These are phyloP conservation scores for Leishmania tarentolae DNA, from an alignment of 208 protist genomes.

Conservation along the genomic window DNA sequence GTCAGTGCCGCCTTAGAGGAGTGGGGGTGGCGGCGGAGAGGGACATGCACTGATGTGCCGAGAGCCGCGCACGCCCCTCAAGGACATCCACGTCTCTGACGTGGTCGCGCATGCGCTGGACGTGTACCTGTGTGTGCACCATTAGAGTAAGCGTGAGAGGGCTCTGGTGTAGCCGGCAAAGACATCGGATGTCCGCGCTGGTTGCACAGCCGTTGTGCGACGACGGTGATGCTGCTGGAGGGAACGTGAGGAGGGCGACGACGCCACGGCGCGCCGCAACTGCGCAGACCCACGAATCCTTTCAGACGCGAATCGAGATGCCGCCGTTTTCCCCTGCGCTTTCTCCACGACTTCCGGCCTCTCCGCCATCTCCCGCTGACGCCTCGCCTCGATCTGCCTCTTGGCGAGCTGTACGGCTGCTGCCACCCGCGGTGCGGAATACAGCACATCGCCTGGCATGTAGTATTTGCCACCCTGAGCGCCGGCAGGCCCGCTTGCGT, in stretches of 20 bases:
- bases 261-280: neutral
- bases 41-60: neutral
- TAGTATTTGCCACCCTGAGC: constrained; percentile 10
- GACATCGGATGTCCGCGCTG: constrained; percentile 27
- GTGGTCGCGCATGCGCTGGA: neutral
- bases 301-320: constrained; percentile 7
- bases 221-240: neutral
- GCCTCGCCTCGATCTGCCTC: constrained; percentile 18
- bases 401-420: constrained; percentile 37
- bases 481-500: neutral
- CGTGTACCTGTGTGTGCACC: neutral
- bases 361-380: neutral
- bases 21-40: neutral
- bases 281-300: neutral
- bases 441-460: constrained; percentile 43
- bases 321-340: neutral
- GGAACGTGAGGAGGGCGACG: neutral
- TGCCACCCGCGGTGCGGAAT: constrained; percentile 41
- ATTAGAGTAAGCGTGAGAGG: constrained; percentile 34
- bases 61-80: neutral
- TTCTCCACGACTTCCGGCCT: neutral
- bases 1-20: neutral
- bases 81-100: neutral
- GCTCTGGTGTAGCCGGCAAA: constrained; percentile 31
- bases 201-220: constrained; percentile 1